Evolutionary conservation across 768 basidiomycete species (phyloP), one percentile per base, ranked within the genome.

Genomic region (Russula ochroleuca): DNA sequence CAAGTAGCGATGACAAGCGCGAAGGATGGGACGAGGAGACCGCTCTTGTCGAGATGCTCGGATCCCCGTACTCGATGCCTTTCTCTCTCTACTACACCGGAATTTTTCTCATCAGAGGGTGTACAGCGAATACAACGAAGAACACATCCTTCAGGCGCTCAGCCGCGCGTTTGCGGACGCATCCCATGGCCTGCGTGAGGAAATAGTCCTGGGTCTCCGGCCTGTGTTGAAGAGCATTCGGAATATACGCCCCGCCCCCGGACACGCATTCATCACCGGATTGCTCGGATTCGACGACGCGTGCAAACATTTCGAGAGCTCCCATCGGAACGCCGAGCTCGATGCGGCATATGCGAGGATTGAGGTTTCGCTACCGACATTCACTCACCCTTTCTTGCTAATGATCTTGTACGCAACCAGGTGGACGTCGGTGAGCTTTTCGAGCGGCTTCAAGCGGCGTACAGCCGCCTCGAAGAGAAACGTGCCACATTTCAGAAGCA

Each of bases 221-320:
- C 63, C 63, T 3, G 52, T 25, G 15, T 25, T 64, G 40, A 51
- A 8, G 35, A 25, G 23, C 5, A 23, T 21, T 9, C 58, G 63
- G 23, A 41, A 31, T 17, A 38, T 7, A 5, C 63, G 63, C 13
- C 53, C 59, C 31, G 59, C 59, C 23, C 63, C 63, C 2, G 63
- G 59, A 5, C 59, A 48, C 38, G 14, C 31, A 31, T 64, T 64
- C 5, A 37, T 64, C 40, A 23, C 57, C 3, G 63, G 63, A 13
- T 31, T 64, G 7, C 58, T 64, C 14, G 58, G 63, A 37, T 64
- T 64, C 10, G 63, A 64, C 23, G 63, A 64, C 13, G 59, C n/a
- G 13, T 64, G 59, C 53, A 64, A 64, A 47, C 47, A 25, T 23
- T 64, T 64, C 40, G 63, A 64, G 48, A 49, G 3, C n/a, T 41